phyloP scores from a whole-genome alignment of 2,329 filamentous ascomycete species.

The Ophiostoma sp. region DNA sequence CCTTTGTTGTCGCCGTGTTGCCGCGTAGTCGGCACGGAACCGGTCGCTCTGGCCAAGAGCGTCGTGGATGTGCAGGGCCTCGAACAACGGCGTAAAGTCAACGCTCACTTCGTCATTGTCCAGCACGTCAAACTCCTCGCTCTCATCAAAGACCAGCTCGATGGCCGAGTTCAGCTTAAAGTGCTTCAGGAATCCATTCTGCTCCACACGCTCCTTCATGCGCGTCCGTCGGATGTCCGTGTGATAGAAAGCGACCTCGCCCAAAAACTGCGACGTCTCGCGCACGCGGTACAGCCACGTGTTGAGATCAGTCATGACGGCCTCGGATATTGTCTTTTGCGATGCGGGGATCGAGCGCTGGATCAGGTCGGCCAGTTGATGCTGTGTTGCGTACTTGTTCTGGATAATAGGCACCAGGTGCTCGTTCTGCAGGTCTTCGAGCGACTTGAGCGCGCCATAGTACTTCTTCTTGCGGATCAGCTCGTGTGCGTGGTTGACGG shows the following conservation, averaged over 20 bases:
- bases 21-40: conserved; percentile 88
- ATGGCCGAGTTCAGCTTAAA: conserved; percentile 96
- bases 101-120: conserved; percentile 95
- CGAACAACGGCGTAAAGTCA: conserved; percentile 90
- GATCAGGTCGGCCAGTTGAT: conserved; percentile 92
- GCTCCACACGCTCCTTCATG: conserved; percentile 78
- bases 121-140: conserved; percentile 90
- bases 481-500: conserved; percentile 93
- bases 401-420: conserved; percentile 73
- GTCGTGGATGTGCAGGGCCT: conserved; percentile 94
- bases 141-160: conserved; percentile 92
- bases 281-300: conserved; percentile 95
- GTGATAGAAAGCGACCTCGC: conserved; percentile 95
- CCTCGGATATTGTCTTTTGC: conserved; percentile 89
- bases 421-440: conserved; percentile 95
- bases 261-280: conserved; percentile 93
- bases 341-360: conserved; percentile 93
- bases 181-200: conserved; percentile 70
- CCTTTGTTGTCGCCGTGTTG: conserved; percentile 86
- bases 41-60: conserved; percentile 89
- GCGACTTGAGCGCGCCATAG: conserved; percentile 87
- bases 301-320: conserved; percentile 94
- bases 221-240: conserved; percentile 82
- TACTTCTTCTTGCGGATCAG: conserved; percentile 90
- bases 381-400: conserved; percentile 87